Percentiles rank a stretch among this genome's conserved stretches.
phyloP scores from a whole-genome alignment of 1,284 basidiomycete genomes.

The Leccinum cinnamomeum region DNA sequence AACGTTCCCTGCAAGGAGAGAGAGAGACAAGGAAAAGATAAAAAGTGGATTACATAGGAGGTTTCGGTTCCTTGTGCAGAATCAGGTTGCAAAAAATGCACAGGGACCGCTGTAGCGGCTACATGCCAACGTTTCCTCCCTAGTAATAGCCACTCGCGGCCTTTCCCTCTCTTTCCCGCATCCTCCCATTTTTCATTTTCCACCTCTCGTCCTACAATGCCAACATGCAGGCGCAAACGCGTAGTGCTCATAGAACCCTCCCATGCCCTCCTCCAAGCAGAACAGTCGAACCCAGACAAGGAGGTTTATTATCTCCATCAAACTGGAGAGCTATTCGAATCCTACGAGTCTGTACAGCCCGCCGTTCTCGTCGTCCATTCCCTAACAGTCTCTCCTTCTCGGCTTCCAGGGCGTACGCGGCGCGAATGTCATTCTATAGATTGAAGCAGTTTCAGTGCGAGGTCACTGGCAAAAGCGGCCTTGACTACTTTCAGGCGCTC shows the following conservation, averaged over 20 bases:
- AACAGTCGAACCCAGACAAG: constrained; percentile 61
- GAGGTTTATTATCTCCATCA: constrained; percentile 88
- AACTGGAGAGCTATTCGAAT: constrained; percentile 94
- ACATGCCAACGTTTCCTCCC: constrained; percentile 43
- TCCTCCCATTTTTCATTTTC: constrained; percentile 29
- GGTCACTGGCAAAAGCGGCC: constrained; percentile 89
- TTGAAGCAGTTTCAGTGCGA: constrained; percentile 94
- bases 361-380: constrained; percentile 15
- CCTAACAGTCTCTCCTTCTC: constrained; percentile 26
- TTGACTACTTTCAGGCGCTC: constrained; percentile 93
- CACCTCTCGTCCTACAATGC: constrained; percentile 54
- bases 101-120: constrained; percentile 36
- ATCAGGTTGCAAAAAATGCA: constrained; percentile 38
- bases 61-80: constrained; percentile 25
- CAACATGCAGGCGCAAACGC: constrained; percentile 88
- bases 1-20: constrained; percentile 4
- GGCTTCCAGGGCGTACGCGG: constrained; percentile 74
- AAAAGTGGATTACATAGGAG: constrained; percentile 17
- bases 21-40: constrained; percentile 2
- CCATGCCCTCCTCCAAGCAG: constrained; percentile 61
- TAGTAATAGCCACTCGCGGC: constrained; percentile 40
- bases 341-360: constrained; percentile 74
- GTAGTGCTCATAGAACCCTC: constrained; percentile 83
- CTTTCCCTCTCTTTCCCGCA: constrained; percentile 39
- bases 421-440: constrained; percentile 91